Evolutionary conservation across 163 green algal species (phyloP).

Genomic region (Chlamydomonas reinhardtii): DNA sequence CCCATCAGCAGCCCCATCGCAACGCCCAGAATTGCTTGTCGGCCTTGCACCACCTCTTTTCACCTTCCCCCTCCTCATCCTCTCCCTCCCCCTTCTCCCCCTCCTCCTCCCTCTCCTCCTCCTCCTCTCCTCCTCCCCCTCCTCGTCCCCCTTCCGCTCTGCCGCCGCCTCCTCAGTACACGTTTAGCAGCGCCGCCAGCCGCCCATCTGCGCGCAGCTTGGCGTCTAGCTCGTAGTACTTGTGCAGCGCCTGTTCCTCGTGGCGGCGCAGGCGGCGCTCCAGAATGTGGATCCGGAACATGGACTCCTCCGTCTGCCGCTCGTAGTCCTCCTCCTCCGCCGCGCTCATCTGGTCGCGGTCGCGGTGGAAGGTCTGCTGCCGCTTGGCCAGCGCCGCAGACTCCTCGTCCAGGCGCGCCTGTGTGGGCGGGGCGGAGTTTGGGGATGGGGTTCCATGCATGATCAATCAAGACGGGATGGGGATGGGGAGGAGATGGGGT

Average conservation of each 20-base stretch:
- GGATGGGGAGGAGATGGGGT: background rate
- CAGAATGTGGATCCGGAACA: conserved; percentile 86
- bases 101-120: too few species aligned
- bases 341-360: conserved; percentile 81
- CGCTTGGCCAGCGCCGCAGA: conserved; percentile 76
- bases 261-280: conserved; percentile 86
- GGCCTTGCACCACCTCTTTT: too few species aligned
- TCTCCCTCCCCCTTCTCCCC: too few species aligned
- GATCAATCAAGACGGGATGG: too few species aligned
- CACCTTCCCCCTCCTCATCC: too few species aligned
- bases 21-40: too few species aligned
- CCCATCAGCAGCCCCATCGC: too few species aligned
- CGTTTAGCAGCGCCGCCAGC: conserved; percentile 67
- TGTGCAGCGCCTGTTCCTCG: conserved; percentile 87
- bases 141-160: too few species aligned
- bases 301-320: conserved; percentile 74
- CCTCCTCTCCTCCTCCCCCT: too few species aligned
- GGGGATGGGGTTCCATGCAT: background rate
- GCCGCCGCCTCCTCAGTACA: conserved; percentile 22
- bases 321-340: conserved; percentile 87
- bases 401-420: conserved; percentile 88
- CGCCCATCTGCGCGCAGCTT: conserved; percentile 78
- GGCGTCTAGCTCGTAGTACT: conserved; percentile 89
- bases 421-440: background rate
- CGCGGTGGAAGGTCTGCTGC: conserved; percentile 83